A percentile compares a stretch with the other conserved stretches of the same genome.
These are phyloP conservation scores for Ceratocystis destructans DNA, from an alignment of 2,329 filamentous ascomycete genomes.

Conservation along the genomic window DNA sequence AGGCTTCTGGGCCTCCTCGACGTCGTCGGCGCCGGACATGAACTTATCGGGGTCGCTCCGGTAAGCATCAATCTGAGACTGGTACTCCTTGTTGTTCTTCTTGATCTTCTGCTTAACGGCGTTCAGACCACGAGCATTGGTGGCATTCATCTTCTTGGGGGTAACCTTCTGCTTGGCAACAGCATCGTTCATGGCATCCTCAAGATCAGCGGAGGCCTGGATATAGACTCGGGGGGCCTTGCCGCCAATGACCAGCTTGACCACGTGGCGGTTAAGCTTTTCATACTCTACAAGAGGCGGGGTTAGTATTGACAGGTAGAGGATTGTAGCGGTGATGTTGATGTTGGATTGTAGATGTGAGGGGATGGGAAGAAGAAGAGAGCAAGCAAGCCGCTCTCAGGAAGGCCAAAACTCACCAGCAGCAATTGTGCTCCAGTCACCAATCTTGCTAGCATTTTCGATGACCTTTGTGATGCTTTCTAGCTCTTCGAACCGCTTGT, in stretches of 20 bases:
- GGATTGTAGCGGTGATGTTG: no score
- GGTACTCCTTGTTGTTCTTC: conserved; percentile 96
- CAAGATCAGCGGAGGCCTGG: conserved; percentile 81
- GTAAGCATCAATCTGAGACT: conserved; percentile 75
- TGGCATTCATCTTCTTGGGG: conserved; percentile 97
- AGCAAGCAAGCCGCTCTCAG: not conserved
- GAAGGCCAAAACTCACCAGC: conserved; percentile 47
- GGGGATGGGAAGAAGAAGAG: not conserved
- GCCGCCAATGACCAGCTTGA: conserved; percentile 62
- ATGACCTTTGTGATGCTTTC: conserved; percentile 81
- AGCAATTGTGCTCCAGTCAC: conserved; percentile 89
- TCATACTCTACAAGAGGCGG: conserved; percentile 57
- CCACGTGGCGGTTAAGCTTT: conserved; percentile 76
- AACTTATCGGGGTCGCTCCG: conserved; percentile 71
- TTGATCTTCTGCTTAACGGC: conserved; percentile 96
- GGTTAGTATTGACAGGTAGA: no score
- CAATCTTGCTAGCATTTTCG: conserved; percentile 94
- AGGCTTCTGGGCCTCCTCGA: conserved; percentile 32
- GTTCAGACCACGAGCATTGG: conserved; percentile 84
- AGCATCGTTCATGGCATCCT: conserved; percentile 87
- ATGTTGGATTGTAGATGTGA: conserved; percentile 3
- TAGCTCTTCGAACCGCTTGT: conserved; percentile 90
- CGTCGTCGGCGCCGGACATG: conserved; percentile 71
- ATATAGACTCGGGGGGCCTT: conserved; percentile 84
- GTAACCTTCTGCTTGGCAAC: conserved; percentile 92